These are phyloP conservation scores for Pyricularia pennisetigena DNA, from an alignment of 2,329 filamentous ascomycete species.

Conservation along the genomic window DNA sequence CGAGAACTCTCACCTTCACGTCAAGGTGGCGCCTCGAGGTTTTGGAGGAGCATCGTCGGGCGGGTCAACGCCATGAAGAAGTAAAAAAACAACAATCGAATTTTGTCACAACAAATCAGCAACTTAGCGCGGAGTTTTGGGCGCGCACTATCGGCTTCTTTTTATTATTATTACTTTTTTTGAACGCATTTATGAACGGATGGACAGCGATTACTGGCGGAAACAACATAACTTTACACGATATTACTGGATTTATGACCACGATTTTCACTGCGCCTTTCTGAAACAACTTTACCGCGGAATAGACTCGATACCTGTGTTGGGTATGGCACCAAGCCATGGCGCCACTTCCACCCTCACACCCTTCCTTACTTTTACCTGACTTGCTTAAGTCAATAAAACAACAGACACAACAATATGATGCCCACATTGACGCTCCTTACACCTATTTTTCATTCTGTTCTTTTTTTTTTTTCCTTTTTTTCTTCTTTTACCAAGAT, in stretches of 20 bases:
- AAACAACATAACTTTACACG: background rate
- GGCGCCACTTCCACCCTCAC: background rate
- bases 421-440: background rate
- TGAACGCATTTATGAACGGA: background rate
- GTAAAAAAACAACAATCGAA: conserved; percentile 10
- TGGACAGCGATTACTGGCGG: background rate
- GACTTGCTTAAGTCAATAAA: background rate
- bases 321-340: background rate
- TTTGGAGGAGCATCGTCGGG: conserved; percentile 37
- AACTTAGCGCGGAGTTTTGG: background rate
- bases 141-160: background rate
- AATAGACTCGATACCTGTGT: background rate
- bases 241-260: background rate
- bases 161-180: background rate
- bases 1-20: conserved; percentile 28
- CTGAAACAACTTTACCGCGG: background rate
- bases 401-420: background rate
- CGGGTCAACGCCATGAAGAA: conserved; percentile 28
- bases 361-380: background rate
- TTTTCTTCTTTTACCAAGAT: background rate
- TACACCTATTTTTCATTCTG: background rate
- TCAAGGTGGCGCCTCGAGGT: conserved; percentile 29
- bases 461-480: background rate
- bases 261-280: background rate
- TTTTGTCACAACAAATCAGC: background rate